These are phyloP conservation scores for Mariannaea elegans DNA, from an alignment of 2,329 filamentous ascomycete species.

Conservation along the genomic window DNA sequence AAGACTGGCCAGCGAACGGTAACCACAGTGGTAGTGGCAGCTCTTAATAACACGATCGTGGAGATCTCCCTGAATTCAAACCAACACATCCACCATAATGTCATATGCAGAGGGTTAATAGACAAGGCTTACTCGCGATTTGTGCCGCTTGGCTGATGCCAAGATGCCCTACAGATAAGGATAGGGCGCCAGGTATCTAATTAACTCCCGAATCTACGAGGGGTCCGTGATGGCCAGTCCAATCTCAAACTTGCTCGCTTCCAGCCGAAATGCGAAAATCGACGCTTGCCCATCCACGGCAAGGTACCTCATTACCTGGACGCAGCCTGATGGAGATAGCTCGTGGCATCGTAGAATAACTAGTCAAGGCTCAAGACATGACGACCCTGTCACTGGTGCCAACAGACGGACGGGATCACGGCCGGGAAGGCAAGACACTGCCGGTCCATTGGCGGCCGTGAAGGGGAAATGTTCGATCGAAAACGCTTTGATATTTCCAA, in stretches of 20 bases:
- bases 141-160: constrained; percentile 9
- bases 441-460: background rate
- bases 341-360: background rate
- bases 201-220: constrained; percentile 1
- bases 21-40: no score
- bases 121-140: no score
- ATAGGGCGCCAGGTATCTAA: constrained; percentile 2
- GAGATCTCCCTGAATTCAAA: no score
- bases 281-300: constrained; percentile 8
- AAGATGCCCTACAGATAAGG: constrained; percentile 5
- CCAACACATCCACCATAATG: no score
- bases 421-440: background rate
- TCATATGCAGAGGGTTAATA: no score
- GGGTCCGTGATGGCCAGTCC: constrained; percentile 2
- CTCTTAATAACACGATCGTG: no score
- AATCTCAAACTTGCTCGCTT: constrained; percentile 6
- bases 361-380: background rate
- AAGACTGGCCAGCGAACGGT: no score
- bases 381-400: background rate
- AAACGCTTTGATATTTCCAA: background rate
- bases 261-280: constrained; percentile 4
- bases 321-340: constrained; percentile 1
- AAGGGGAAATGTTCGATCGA: background rate
- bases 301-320: background rate
- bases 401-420: constrained; percentile 1